phyloP scores from a whole-genome alignment of 179 eudicot species.

The Corrigiola litoralis region DNA sequence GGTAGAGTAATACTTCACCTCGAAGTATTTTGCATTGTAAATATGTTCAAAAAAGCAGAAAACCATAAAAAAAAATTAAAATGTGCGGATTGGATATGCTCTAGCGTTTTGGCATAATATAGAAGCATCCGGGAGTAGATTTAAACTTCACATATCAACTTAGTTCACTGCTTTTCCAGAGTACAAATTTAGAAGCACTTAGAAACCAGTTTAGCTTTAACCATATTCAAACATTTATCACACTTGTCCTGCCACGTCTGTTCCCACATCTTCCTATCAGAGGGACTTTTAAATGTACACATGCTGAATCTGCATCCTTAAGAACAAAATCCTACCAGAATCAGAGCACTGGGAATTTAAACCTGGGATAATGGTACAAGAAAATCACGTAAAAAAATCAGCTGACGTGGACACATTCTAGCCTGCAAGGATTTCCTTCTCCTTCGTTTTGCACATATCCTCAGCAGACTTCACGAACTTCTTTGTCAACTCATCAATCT shows the following conservation, averaged over 20 bases:
- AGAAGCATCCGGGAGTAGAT: too few relatives aligned
- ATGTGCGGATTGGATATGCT: background rate
- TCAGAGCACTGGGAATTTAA: background rate
- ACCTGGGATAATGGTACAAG: background rate
- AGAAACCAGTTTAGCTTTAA: background rate
- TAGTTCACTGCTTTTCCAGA: background rate
- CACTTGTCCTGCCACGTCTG: background rate
- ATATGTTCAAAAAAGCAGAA: slow-evolving; percentile 8
- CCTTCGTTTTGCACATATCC: slow-evolving; percentile 93
- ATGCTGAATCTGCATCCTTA: slow-evolving; percentile 8
- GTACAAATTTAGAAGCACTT: background rate
- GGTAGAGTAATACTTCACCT: slow-evolving; percentile 28
- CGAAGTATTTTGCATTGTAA: slow-evolving; percentile 30
- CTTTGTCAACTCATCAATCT: slow-evolving; percentile 88
- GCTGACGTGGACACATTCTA: slow-evolving; percentile 19
- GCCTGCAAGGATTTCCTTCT: slow-evolving; percentile 67
- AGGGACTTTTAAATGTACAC: background rate
- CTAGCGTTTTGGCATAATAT: too few relatives aligned
- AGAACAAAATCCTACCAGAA: background rate
- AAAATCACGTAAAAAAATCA: background rate
- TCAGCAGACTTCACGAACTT: slow-evolving; percentile 85
- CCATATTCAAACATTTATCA: background rate
- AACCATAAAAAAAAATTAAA: background rate
- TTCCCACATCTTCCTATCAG: background rate
- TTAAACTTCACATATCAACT: background rate